A percentile compares a stretch with the other conserved stretches of the same genome.
Evolutionary conservation across 225 moss, liverwort and hornwort genomes (phyloP).

Genomic region (Sphagnum tenellum): DNA sequence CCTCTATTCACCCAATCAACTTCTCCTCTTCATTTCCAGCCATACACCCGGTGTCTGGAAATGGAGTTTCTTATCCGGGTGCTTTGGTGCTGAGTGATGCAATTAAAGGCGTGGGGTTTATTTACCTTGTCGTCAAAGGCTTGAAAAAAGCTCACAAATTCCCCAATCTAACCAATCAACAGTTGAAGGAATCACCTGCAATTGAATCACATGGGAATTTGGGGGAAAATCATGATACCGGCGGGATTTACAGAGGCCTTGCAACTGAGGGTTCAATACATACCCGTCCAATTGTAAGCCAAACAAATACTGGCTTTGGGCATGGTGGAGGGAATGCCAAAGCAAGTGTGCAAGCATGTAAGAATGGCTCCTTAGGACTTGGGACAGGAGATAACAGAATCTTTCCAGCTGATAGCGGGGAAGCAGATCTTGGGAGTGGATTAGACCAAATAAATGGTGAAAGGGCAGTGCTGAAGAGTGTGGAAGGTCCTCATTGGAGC

Average conservation of each 20-base stretch:
- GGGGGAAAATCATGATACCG: constrained; percentile 6
- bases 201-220: constrained; percentile 6
- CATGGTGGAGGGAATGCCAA: constrained; percentile 12
- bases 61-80: constrained; percentile 10
- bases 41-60: constrained; percentile 19
- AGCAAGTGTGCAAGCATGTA: constrained; percentile 16
- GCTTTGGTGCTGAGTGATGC: constrained; percentile 17
- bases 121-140: constrained; percentile 28
- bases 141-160: constrained; percentile 20
- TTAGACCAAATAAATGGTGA: constrained; percentile 3
- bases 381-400: constrained; percentile 9
- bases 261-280: constrained; percentile 10
- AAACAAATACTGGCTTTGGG: constrained; percentile 17
- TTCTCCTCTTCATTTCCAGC: constrained; percentile 30
- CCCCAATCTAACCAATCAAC: constrained; percentile 22
- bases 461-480: constrained; percentile 1
- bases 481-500: constrained; percentile 9
- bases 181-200: constrained; percentile 9
- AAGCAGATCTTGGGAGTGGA: constrained; percentile 5
- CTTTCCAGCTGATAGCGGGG: constrained; percentile 1
- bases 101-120: constrained; percentile 29
- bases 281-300: constrained; percentile 14
- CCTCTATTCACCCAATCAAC: constrained; percentile 33
- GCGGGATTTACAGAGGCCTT: constrained; percentile 14
- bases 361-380: constrained; percentile 11